phyloP scores from a whole-genome alignment of 306 rosid genomes.

The Elaeagnus macrophylla region DNA sequence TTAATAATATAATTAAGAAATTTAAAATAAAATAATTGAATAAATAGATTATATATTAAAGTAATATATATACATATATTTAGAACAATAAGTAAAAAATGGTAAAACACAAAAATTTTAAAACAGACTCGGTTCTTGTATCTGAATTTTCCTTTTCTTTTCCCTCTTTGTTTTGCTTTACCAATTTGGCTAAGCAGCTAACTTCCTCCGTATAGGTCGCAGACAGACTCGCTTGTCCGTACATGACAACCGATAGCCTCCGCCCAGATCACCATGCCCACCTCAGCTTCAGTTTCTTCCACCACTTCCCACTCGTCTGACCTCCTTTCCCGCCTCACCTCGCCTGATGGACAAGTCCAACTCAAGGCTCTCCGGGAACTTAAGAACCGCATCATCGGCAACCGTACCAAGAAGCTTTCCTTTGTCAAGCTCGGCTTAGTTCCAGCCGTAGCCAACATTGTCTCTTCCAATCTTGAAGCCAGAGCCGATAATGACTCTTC shows the following conservation, averaged over 20 bases:
- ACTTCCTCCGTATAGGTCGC: no score
- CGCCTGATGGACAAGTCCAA: slow-evolving; percentile 51
- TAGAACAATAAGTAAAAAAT: no score
- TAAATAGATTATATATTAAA: no score
- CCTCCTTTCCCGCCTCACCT: slow-evolving; percentile 53
- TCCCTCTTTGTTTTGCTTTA: no score
- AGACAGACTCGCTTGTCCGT: no score
- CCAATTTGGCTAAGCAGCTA: no score
- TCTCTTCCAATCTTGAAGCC: slow-evolving; percentile 24
- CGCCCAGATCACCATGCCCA: slow-evolving; percentile 50
- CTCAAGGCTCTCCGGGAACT: slow-evolving; percentile 79
- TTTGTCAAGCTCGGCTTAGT: slow-evolving; percentile 80
- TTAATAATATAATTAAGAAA: no score
- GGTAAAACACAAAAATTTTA: no score
- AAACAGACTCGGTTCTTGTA: no score
- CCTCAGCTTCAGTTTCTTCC: slow-evolving; percentile 23
- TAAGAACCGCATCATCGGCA: slow-evolving; percentile 86
- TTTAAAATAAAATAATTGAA: no score
- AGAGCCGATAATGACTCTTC: slow-evolving; percentile 27
- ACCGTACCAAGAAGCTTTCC: slow-evolving; percentile 85
- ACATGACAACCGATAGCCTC: slow-evolving; percentile 38
- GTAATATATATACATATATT: no score
- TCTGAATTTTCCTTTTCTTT: no score
- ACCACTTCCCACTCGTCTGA: slow-evolving; percentile 20
- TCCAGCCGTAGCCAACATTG: slow-evolving; percentile 55